Evolutionary conservation across 495 filamentous ascomycete genomes (phyloP).

Genomic region (Aspergillus hancockii): DNA sequence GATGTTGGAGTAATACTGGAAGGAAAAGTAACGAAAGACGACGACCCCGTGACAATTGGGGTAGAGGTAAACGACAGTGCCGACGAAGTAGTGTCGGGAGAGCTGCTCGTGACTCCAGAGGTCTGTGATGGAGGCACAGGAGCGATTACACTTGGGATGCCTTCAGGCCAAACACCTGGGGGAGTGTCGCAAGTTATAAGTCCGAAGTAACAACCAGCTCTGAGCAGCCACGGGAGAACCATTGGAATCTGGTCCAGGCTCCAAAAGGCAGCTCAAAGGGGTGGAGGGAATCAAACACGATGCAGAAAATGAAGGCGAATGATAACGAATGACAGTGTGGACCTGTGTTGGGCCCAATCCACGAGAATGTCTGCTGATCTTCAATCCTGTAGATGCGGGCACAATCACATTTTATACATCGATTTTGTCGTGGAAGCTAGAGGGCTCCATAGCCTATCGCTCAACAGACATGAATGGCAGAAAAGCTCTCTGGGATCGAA

Average conservation of each 20-base stretch:
- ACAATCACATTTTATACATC: slow-evolving; percentile 11
- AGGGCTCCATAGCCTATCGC: slow-evolving; percentile 2
- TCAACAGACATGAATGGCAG: neutral
- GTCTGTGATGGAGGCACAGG: slow-evolving; percentile 24
- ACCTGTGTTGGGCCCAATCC: slow-evolving; percentile 7
- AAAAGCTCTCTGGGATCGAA: neutral
- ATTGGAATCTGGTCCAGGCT: slow-evolving; percentile 28
- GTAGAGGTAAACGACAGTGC: slow-evolving; percentile 17
- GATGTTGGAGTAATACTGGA: slow-evolving; percentile 9
- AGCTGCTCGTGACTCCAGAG: slow-evolving; percentile 8
- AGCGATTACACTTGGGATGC: slow-evolving; percentile 27
- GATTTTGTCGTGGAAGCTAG: neutral
- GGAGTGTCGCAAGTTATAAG: slow-evolving; percentile 43
- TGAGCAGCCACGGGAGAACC: slow-evolving; percentile 29
- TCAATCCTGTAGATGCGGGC: slow-evolving; percentile 3
- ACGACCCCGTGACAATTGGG: slow-evolving; percentile 16
- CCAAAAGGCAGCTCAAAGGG: neutral
- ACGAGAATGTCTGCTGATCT: slow-evolving; percentile 10
- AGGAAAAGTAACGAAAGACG: slow-evolving; percentile 19
- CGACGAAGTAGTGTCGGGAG: slow-evolving; percentile 15
- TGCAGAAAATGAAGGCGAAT: slow-evolving; percentile 18
- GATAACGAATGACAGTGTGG: slow-evolving; percentile 29
- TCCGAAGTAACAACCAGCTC: slow-evolving; percentile 35
- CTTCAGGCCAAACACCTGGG: slow-evolving; percentile 34
- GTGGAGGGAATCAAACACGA: slow-evolving; percentile 10